Percentiles rank a stretch among this genome's conserved stretches.
These are phyloP conservation scores for Capsella rubella DNA, from an alignment of 441 rosid genomes.

Conservation along the genomic window DNA sequence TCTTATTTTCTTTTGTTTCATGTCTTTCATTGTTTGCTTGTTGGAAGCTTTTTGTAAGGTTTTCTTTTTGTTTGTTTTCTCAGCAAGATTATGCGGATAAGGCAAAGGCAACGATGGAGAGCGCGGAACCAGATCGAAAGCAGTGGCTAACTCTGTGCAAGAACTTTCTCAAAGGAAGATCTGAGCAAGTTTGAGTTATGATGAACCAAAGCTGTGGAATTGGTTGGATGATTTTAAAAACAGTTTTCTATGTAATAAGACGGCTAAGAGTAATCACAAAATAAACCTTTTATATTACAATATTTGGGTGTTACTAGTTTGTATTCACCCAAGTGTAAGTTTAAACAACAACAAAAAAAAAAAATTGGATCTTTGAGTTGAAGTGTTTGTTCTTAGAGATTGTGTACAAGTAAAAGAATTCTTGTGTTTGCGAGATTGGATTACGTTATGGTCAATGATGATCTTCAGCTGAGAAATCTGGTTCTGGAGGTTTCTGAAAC, in stretches of 20 bases:
- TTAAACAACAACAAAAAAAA: not conserved
- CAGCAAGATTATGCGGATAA: constrained; percentile 67
- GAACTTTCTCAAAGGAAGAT: constrained; percentile 62
- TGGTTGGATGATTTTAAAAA: not conserved
- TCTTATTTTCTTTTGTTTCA: not conserved
- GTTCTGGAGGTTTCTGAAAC: constrained; percentile 88
- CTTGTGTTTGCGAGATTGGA: not conserved
- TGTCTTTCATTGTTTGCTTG: not conserved
- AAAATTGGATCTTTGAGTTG: constrained; percentile 1
- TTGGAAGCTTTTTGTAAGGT: constrained; percentile 1
- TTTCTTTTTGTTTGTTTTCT: not conserved
- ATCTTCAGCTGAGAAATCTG: constrained; percentile 92
- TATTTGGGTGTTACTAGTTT: not conserved
- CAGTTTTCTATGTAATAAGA: not conserved
- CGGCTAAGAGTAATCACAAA: not conserved
- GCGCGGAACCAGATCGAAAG: constrained; percentile 69
- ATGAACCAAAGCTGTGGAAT: constrained; percentile 7
- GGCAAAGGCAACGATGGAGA: constrained; percentile 60
- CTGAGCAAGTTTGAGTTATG: constrained; percentile 4
- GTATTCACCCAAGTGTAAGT: not conserved
- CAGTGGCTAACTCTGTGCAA: constrained; percentile 75
- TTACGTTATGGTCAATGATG: constrained; percentile 40
- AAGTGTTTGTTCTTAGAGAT: constrained; percentile 17
- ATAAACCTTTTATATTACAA: constrained; percentile 19
- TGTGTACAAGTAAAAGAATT: constrained; percentile 9